Percentiles rank a stretch among this genome's conserved stretches.
phyloP scores from a whole-genome alignment of 1,139 yeast species.

The Pneumocystis carinii region DNA sequence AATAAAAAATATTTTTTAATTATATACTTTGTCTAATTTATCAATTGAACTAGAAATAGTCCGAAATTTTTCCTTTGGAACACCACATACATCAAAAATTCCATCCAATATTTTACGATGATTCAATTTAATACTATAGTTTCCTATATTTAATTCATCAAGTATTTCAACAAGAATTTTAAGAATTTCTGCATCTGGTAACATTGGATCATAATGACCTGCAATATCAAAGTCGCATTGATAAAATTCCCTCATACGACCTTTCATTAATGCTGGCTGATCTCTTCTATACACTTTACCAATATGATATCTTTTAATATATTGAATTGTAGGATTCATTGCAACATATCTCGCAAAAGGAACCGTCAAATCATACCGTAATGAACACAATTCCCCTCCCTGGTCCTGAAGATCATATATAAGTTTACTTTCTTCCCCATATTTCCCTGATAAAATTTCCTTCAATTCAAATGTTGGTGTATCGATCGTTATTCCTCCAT shows the following conservation, averaged over 20 bases:
- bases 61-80: slow-evolving; percentile 82
- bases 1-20: neutral
- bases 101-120: slow-evolving; percentile 95
- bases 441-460: slow-evolving; percentile 89
- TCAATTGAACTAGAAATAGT: slow-evolving; percentile 90
- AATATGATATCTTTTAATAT: slow-evolving; percentile 84
- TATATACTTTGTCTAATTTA: slow-evolving; percentile 57
- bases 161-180: slow-evolving; percentile 73
- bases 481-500: slow-evolving; percentile 95
- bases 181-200: slow-evolving; percentile 85
- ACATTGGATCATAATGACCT: slow-evolving; percentile 82
- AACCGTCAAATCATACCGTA: slow-evolving; percentile 90
- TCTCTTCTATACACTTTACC: slow-evolving; percentile 97
- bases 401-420: slow-evolving; percentile 93
- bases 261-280: slow-evolving; percentile 99
- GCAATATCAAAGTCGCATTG: slow-evolving; percentile 97
- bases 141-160: slow-evolving; percentile 64
- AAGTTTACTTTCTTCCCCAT: slow-evolving; percentile 93
- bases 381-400: slow-evolving; percentile 92
- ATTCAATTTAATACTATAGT: slow-evolving; percentile 79
- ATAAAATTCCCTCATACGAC: slow-evolving; percentile 97
- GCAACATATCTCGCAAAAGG: slow-evolving; percentile 97
- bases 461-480: slow-evolving; percentile 94
- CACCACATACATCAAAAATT: slow-evolving; percentile 88
- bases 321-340: slow-evolving; percentile 65